These are phyloP conservation scores for Trichoderma citrinoviride DNA, from an alignment of 2,329 filamentous ascomycete genomes.

Conservation along the genomic window DNA sequence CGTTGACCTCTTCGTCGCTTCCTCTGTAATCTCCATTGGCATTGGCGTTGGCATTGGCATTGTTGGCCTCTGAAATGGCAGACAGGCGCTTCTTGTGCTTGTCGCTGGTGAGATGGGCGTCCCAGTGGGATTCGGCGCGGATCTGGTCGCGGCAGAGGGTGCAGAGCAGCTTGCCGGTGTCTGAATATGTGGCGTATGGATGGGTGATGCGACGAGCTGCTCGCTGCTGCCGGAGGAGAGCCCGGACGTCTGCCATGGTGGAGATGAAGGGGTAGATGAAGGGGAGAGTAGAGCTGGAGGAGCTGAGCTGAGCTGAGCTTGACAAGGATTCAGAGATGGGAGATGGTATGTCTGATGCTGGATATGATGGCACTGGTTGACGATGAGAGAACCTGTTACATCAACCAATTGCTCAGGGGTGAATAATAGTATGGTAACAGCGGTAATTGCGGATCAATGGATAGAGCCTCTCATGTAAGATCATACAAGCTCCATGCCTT, in stretches of 20 bases:
- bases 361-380: too few species aligned
- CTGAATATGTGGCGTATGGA: slow-evolving; percentile 65
- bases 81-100: slow-evolving; percentile 37
- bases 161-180: slow-evolving; percentile 66
- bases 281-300: background rate
- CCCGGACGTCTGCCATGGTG: slow-evolving; percentile 73
- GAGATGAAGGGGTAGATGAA: background rate
- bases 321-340: background rate
- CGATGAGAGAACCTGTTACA: background rate
- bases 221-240: slow-evolving; percentile 75
- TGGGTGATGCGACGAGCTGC: slow-evolving; percentile 70
- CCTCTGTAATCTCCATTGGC: background rate
- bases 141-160: slow-evolving; percentile 62
- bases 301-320: background rate
- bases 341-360: background rate
- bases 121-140: slow-evolving; percentile 67
- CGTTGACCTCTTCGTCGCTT: background rate
- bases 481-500: background rate
- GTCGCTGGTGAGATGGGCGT: slow-evolving; percentile 54
- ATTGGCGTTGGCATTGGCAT: slow-evolving; percentile 8
- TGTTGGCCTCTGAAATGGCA: slow-evolving; percentile 22
- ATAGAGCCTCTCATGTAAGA: background rate
- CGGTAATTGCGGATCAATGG: background rate
- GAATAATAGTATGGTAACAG: background rate
- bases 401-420: background rate